These are phyloP conservation scores for Dactylellina leptospora DNA, from an alignment of 2,329 filamentous ascomycete genomes.

Conservation along the genomic window DNA sequence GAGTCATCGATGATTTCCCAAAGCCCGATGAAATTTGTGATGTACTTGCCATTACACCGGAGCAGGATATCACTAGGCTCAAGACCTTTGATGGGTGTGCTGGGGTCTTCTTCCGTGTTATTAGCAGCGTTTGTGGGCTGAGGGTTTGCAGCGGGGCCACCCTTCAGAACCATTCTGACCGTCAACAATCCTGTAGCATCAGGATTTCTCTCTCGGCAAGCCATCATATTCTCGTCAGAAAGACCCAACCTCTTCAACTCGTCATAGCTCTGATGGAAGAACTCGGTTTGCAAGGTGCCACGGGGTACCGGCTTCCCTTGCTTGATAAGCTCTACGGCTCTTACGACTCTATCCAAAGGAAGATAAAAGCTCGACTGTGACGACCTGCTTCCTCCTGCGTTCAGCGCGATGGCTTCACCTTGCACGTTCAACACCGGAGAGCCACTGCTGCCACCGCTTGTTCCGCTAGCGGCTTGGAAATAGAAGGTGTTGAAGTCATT, in stretches of 20 bases:
- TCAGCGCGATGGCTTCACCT: constrained; percentile 57
- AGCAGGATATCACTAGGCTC: constrained; percentile 81
- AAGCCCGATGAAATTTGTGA: constrained; percentile 68
- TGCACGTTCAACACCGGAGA: constrained; percentile 57
- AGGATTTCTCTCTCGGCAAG: constrained; percentile 55
- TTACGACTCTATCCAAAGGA: constrained; percentile 56
- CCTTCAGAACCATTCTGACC: constrained; percentile 56
- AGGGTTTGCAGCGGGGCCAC: constrained; percentile 55
- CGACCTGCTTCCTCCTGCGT: constrained; percentile 57
- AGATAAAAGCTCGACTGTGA: constrained; percentile 58
- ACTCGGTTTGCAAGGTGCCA: constrained; percentile 57
- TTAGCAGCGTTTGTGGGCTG: constrained; percentile 43
- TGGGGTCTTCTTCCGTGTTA: constrained; percentile 52
- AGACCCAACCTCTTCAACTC: constrained; percentile 57
- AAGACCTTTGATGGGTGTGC: constrained; percentile 55
- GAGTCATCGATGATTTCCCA: constrained; percentile 58
- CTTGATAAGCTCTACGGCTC: constrained; percentile 57
- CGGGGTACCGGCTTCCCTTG: constrained; percentile 55
- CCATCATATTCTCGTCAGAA: constrained; percentile 56
- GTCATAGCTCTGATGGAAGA: constrained; percentile 57
- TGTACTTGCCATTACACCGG: constrained; percentile 87
- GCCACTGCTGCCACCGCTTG: constrained; percentile 57
- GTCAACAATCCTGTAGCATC: constrained; percentile 56
- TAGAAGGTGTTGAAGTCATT: constrained; percentile 58
- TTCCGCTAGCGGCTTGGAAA: constrained; percentile 58